phyloP scores from a whole-genome alignment of 768 basidiomycete genomes.

The Coprinopsis strossmayeri region DNA sequence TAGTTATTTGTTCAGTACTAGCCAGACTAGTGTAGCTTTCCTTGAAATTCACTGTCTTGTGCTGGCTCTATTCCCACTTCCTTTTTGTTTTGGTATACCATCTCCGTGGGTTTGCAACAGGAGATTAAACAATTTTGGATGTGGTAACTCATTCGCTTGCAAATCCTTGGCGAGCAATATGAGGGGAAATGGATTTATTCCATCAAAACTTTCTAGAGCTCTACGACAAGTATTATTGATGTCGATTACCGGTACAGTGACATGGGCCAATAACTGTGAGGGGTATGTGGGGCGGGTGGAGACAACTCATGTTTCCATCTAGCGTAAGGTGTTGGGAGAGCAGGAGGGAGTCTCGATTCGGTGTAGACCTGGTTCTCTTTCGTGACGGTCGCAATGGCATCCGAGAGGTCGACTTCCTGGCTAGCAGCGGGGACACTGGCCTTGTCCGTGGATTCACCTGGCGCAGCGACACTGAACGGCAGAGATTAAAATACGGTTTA shows the following conservation, averaged over 20 bases:
- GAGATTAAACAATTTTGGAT: no score
- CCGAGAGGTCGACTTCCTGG: slow-evolving; percentile 50
- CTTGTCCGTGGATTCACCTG: slow-evolving; percentile 33
- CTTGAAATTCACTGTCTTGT: no score
- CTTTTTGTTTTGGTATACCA: no score
- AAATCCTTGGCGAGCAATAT: no score
- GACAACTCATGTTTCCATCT: slow-evolving; percentile 71
- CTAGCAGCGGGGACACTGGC: slow-evolving; percentile 39
- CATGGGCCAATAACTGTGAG: slow-evolving; percentile 83
- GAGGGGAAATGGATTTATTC: no score
- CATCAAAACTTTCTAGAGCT: neutral
- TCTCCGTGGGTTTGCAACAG: no score
- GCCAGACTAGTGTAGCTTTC: neutral
- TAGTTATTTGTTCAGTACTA: no score
- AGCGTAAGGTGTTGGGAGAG: slow-evolving; percentile 57
- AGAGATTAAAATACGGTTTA: no score
- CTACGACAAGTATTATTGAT: neutral
- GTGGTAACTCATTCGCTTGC: no score
- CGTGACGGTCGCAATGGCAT: slow-evolving; percentile 65
- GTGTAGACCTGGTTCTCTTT: slow-evolving; percentile 51
- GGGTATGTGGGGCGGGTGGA: slow-evolving; percentile 77
- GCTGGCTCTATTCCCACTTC: no score
- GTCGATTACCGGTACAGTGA: slow-evolving; percentile 39
- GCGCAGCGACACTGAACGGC: slow-evolving; percentile 44
- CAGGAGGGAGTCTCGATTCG: slow-evolving; percentile 64